Evolutionary conservation across 2,329 filamentous ascomycete genomes (phyloP), one percentile per base, ranked within the genome.

Genomic region (Dothideomycetes sp.): DNA sequence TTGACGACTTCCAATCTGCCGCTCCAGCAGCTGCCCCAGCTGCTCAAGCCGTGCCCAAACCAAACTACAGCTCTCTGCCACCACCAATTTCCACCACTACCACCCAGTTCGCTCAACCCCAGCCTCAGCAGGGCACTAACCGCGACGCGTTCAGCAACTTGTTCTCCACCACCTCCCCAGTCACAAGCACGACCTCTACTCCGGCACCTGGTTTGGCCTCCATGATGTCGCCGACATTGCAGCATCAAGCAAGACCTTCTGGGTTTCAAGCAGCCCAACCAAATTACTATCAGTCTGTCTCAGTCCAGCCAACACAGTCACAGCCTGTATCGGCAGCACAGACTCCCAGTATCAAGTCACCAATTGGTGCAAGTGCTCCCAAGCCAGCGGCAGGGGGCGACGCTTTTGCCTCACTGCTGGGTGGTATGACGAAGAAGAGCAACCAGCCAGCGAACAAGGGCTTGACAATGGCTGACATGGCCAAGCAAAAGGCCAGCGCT

Each of bases 1-100:
- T 96, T 55, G 91, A 96, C 56, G 91, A 98, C 56, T 96, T 96
- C 70, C 86, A 94, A 61, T 94, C 87, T 15, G 89, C 89, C 11
- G 68, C 82, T 3, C 75, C 81, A 3, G 66, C 76, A 16, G 48
- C 58, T n/a, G 49, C 60, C 16, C 47, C 52, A 49, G 58, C 50
- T 47, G 57, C 46, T 47, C 65, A 47, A 14, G 47, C 49, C 16
- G 51, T 56, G 31, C 49, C 56, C 3, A 52, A 57, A 35, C 54
- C 54, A n/a, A 57, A 58, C 47, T 58, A 59, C 49, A 56, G 51
- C 47, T 57, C 55, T 32, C 57, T 67, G 49, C 66, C 54, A 52
- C 62, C 65, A 52, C 71, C 53, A 41, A 74, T 51, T 49, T 70
- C 52, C 49, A 63, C 61, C 1, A 73, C 70, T 77, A 1, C 69